Evolutionary conservation across 2,329 filamentous ascomycete genomes (phyloP), one percentile per base, ranked within the genome.

Genomic region (Stylonectria norvegica): DNA sequence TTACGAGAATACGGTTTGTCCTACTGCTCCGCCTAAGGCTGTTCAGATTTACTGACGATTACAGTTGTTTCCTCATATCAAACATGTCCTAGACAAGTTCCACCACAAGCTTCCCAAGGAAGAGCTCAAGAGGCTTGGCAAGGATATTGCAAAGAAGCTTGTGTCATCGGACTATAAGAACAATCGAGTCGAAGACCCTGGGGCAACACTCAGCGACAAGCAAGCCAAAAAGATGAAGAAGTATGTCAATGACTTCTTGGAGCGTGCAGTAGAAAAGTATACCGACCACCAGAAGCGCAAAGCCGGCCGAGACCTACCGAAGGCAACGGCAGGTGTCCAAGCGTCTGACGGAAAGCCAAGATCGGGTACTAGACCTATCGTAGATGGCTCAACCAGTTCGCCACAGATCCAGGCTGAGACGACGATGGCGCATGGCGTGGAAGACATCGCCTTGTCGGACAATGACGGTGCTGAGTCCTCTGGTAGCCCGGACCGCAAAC

Each of bases 131-230:
- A 75, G 75, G 42, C 73, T 81, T 34, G 75, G 73, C 40, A 80
- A 82, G 55, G 75, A 84, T 63, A 77, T 91, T 33, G 82, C 82
- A 41, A 95, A 95, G 66, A 95, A 91, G 64, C 77, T 97, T 11
- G 90, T 95, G 15, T 80, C 86, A 14, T 93, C 89, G 0, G 91
- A 97, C 62, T 96, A 87, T 68, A 95, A 95, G 63, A 85, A 91
- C 58, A 80, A 82, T 34, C 83, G 89, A n/a, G 89, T 96, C 8
- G 76, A 80, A 32, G 84, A 96, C 57, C 91, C 89, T 0, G 87
- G 80, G 10, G 60, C 61, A n/a, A 55, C 61, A 34, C 83, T 96
- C 49, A 78, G 76, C 19, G 78, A 86, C 23, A 90, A 88, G 59
- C 86, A 93, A 56, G 78, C 84, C 54, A 84, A 83, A 59, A 88